These are phyloP conservation scores for Alternaria brassicicola DNA, from an alignment of 2,329 filamentous ascomycete genomes.

Conservation along the genomic window DNA sequence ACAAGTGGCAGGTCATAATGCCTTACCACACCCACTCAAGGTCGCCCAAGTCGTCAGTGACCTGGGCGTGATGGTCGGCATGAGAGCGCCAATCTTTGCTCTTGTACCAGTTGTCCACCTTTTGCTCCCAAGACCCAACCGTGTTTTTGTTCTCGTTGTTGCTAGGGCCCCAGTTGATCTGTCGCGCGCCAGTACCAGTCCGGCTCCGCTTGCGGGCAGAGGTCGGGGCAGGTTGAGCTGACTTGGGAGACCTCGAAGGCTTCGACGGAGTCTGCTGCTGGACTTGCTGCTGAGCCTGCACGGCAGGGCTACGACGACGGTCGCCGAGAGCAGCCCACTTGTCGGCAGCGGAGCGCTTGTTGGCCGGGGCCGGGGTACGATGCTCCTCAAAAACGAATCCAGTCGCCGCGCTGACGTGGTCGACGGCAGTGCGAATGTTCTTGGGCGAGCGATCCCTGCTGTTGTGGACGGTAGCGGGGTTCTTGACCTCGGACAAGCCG, in stretches of 20 bases:
- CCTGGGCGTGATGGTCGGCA: conserved; percentile 33
- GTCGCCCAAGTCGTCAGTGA: conserved; percentile 73
- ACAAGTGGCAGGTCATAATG: conserved; percentile 68
- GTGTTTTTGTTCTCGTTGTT: conserved; percentile 39
- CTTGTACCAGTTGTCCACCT: conserved; percentile 51
- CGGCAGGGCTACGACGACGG: conserved; percentile 70
- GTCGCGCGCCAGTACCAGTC: conserved; percentile 47
- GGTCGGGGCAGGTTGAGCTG: conserved; percentile 40
- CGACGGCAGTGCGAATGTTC: conserved; percentile 58
- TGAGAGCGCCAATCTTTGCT: conserved; percentile 59
- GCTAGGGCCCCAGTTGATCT: conserved; percentile 45
- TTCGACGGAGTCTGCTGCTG: conserved; percentile 51
- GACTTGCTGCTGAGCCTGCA: conserved; percentile 50
- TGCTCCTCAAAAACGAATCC: conserved; percentile 77
- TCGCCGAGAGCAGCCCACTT: conserved; percentile 92
- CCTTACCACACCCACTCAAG: conserved; percentile 94
- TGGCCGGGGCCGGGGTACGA: conserved; percentile 42
- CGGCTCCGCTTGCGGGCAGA: conserved; percentile 50
- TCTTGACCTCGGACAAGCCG: conserved; percentile 61
- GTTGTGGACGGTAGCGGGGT: conserved; percentile 60
- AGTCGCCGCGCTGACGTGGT: conserved; percentile 70
- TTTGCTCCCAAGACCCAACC: conserved; percentile 43
- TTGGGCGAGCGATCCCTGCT: conserved; percentile 49
- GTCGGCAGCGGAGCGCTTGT: conserved; percentile 71
- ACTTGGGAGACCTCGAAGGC: conserved; percentile 46